Base-by-base conservation (phyloP, 2,329 filamentous ascomycete species). In the Cercospora nicotianae region DNA sequence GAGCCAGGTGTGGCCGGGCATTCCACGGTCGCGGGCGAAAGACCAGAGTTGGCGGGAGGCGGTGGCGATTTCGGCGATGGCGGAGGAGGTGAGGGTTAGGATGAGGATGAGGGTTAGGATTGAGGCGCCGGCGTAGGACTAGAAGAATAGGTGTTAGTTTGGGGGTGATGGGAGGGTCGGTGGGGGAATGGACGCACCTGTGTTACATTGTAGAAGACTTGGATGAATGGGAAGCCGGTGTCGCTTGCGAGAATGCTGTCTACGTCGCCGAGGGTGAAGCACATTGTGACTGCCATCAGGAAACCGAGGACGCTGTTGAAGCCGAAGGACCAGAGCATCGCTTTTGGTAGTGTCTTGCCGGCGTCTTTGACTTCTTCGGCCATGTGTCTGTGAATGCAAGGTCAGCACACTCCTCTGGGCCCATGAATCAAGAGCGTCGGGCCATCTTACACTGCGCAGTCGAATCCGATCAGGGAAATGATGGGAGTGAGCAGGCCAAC, bases 11-110 rank as follows among this genome's bases (percentile, higher is more conserved):
- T 55, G 51, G n/a, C 60, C 60, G 13, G 65, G 79, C 20, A 78
- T 65, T 0, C 77, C 79, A 20, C 75, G 68, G 63, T 82, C 80
- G 45, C 80, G 76, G 2, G 80, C 79, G 67, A 82, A 82, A 12
- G 78, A 72, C 66, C 66, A 68, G 33, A 62, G 23, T 18, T 68
- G 66, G n/a, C 66, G 36, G 2, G 77, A 79, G 8, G 78, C 75
- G 4, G 78, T 78, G 3, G 79, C 79, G 1, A 78, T 74, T 65
- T 55, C 48, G 48, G 48, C 48, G 23, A 55, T 55, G 23, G 48
- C 48, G 48, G 48, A 55, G 23, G 72, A 77, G 9, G 74, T 75
- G 8, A 74, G 67, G 51, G 77, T 72, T 55, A 78, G 63, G 33
- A 79, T 75, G 39, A 79, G 69, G 20, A 78, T 72, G 7, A 72